These are phyloP conservation scores for Neurospora intermedia DNA, from an alignment of 495 filamentous ascomycete genomes.

Conservation along the genomic window DNA sequence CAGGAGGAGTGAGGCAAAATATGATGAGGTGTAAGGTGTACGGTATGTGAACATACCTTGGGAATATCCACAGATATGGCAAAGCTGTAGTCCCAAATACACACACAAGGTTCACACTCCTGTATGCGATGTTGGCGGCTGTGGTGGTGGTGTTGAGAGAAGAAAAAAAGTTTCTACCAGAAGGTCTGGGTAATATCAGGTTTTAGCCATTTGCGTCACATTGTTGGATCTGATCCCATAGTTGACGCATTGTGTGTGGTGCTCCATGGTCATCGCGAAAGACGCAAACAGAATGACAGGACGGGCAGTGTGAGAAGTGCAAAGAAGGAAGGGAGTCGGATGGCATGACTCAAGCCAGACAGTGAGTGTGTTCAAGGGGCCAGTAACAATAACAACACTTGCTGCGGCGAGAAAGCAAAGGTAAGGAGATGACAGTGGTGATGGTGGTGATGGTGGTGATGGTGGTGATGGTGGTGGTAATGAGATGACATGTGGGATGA, in stretches of 20 bases:
- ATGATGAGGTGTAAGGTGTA: background rate
- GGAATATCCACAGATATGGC: background rate
- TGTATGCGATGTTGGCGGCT: background rate
- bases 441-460: background rate
- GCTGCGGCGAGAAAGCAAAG: background rate
- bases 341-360: background rate
- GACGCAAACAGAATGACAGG: background rate
- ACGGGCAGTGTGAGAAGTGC: background rate
- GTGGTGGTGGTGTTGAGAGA: background rate
- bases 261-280: background rate
- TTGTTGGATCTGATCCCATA: background rate
- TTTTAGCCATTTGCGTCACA: background rate
- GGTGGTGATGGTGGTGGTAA: background rate
- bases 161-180: background rate
- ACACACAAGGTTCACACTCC: background rate
- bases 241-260: background rate
- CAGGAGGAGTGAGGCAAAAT: background rate
- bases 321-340: background rate
- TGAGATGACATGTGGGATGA: background rate
- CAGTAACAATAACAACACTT: background rate
- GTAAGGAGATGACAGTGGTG: background rate
- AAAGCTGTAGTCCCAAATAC: background rate
- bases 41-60: background rate
- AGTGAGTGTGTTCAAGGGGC: background rate
- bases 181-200: background rate